phyloP scores from a whole-genome alignment of 2,329 filamentous ascomycete genomes.

The Capronia coronata region DNA sequence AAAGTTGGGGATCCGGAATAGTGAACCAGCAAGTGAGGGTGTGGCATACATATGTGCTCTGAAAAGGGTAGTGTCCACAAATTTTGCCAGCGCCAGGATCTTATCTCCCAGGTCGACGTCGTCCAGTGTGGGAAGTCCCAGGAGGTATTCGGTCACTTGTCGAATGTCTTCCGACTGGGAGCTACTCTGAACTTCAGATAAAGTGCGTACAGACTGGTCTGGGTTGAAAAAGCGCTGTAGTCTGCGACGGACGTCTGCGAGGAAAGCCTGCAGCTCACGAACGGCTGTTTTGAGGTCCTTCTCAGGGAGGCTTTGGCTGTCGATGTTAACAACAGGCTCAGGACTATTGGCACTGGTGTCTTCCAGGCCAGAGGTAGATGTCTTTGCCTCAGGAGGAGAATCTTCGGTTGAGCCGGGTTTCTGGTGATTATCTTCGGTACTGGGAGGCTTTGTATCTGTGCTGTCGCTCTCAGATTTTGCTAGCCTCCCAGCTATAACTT shows the following conservation, averaged over 20 bases:
- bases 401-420: constrained; percentile 15
- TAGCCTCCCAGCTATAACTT: constrained; percentile 72
- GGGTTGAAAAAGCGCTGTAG: constrained; percentile 56
- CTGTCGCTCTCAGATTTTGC: constrained; percentile 40
- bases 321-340: constrained; percentile 18
- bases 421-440: constrained; percentile 1
- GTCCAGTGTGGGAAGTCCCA: constrained; percentile 46
- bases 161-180: constrained; percentile 37
- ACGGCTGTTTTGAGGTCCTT: constrained; percentile 79
- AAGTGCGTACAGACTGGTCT: constrained; percentile 46
- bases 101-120: constrained; percentile 60
- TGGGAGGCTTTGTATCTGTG: constrained; percentile 2
- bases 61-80: constrained; percentile 93
- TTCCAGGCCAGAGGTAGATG: constrained; percentile 12
- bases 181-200: constrained; percentile 31
- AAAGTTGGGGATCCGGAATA: constrained; percentile 95
- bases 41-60: constrained; percentile 89
- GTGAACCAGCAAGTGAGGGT: constrained; percentile 73
- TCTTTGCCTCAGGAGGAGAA: constrained; percentile 15
- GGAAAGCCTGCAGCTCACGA: constrained; percentile 74
- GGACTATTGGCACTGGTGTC: constrained; percentile 18
- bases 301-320: constrained; percentile 44
- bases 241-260: constrained; percentile 71
- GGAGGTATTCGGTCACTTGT: constrained; percentile 42
- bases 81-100: constrained; percentile 66